Base-by-base conservation (phyloP, 169 alveolate genomes). In the Eimeria zaria region DNA sequence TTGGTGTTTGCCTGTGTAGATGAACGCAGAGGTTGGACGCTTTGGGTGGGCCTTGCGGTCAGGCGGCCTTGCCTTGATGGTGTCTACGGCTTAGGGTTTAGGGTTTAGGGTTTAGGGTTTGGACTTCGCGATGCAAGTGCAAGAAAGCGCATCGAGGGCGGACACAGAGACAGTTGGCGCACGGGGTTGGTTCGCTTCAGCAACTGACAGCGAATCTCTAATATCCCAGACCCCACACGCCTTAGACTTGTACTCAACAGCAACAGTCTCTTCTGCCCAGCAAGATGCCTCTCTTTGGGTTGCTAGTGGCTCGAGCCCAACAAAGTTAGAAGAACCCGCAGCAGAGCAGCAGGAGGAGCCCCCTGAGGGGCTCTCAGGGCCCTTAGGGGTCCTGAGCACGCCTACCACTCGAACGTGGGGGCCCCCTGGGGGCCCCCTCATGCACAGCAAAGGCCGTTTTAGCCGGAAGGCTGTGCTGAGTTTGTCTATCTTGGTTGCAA, bases 1-100 rank as follows among this genome's bases (percentile, higher is more conserved):
- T 64, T 64, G 20, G 78, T 39, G 44, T 67, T 67, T 67, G 67
- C n/a, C 5, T 58, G 67, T 58, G 67, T 58, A 58, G 67, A 58
- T 58, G 67, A 58, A 58, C 12, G 67, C 39, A 62, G 74, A 16
- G 74, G 20, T 62, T 62, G 27, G 74, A 1, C 1, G 67, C 39
- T 62, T 14, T 62, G 74, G 39, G 74, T 62, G 33, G 39, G 3
- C 14, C 27, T 3, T 62, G 4, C 27, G 74, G 33, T 20, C 41
- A 1, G 74, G 3, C 16, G 20, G 74, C 41, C 30, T 62, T 27
- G 74, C 12, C 74, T 62, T 16, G 39, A 60, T 60, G 69, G 69
- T 60, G 69, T 60, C 69, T 62, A n/a, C 41, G 74, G 74, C 27
- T 62, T 62, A n/a, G 74, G 74, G 74, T 62, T 62, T 62, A 62